Conservation (phyloP, 768 basidiomycete species). For the Candolleomyces efflorescens region DNA sequence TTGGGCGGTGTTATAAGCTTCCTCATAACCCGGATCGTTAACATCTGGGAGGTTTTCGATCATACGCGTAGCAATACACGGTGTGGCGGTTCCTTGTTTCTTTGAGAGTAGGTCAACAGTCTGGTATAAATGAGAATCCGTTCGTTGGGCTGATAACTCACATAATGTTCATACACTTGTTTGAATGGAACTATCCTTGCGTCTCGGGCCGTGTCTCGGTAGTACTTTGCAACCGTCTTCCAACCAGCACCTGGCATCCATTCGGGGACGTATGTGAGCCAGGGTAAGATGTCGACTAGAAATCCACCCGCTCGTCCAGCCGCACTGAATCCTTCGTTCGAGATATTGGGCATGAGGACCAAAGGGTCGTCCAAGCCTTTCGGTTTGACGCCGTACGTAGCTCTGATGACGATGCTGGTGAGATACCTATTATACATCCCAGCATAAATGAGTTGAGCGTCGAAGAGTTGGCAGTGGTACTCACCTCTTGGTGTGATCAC, state of each 20-base stretch:
- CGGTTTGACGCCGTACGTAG: constrained; percentile 4
- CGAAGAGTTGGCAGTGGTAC: not conserved
- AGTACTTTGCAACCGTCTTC: constrained; percentile 34
- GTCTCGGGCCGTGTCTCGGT: constrained; percentile 13
- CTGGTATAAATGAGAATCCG: not conserved
- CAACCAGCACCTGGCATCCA: constrained; percentile 48
- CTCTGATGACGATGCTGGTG: not conserved
- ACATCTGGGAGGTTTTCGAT: constrained; percentile 4
- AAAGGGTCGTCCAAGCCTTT: not conserved
- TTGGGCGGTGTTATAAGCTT: not conserved
- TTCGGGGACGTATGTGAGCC: constrained; percentile 38
- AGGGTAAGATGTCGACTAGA: constrained; percentile 13
- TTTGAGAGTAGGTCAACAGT: not conserved
- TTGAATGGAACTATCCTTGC: not conserved
- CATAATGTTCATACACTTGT: constrained; percentile 18
- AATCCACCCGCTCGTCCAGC: constrained; percentile 8
- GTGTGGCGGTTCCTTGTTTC: not conserved
- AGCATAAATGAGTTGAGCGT: not conserved
- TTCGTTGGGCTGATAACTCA: constrained; percentile 10
- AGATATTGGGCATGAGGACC: constrained; percentile 4
- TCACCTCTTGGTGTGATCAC: not conserved
- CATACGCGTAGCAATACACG: not conserved
- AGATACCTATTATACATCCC: not conserved
- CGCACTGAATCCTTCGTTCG: not conserved
- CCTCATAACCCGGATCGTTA: not conserved